Base-by-base conservation (phyloP, 352 stramenopile genomes). In the Phytophthora foliorum region DNA sequence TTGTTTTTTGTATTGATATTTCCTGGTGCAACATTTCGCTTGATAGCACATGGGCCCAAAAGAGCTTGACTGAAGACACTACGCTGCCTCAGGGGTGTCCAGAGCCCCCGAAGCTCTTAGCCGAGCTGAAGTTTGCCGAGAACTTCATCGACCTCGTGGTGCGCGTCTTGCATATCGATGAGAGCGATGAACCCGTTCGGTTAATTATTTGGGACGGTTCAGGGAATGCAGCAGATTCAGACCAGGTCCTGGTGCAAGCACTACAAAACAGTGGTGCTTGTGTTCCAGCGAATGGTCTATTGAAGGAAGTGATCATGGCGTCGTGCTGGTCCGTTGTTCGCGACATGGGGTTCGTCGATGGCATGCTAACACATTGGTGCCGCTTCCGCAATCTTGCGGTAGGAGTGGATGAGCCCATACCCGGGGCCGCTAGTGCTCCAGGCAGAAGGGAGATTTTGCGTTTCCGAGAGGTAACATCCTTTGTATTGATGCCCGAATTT, bases 151-250 rank as follows among this genome's bases (percentile, higher is more conserved):
- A 94, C 24, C 65, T 94, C 17, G 72, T 91, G 8, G 83, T 89
- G 16, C 83, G 82, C 13, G 68, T 93, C 14, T 52, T 94, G 17
- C 51, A 77, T 29, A 24, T 93, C 9, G 63, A 81, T 34, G 59
- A 78, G 17, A 69, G 60, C 4, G 60, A 69, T 13, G 67, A 72
- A 0, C 60, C 68, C 21, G 62, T 76, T 24, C 74, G 82, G 2
- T 27, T 94, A 22, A 72, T 90, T 58, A 55, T 94, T 50, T 92
- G 86, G 86, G 86, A 94, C 31, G 86, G 86, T 22, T 92, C 86
- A 24, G 81, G 86, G 1, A 54, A 78, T 49, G 22, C 22, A 21
- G 41, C 42, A 9, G 42, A 70, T 10, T 69, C 68, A 4, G 57
- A 74, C 32, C 29, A 24, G 17, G 44, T 36, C 21, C 56, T 73